Evolutionary conservation across 768 basidiomycete genomes (phyloP).

Genomic region (Suillus occidentalis): DNA sequence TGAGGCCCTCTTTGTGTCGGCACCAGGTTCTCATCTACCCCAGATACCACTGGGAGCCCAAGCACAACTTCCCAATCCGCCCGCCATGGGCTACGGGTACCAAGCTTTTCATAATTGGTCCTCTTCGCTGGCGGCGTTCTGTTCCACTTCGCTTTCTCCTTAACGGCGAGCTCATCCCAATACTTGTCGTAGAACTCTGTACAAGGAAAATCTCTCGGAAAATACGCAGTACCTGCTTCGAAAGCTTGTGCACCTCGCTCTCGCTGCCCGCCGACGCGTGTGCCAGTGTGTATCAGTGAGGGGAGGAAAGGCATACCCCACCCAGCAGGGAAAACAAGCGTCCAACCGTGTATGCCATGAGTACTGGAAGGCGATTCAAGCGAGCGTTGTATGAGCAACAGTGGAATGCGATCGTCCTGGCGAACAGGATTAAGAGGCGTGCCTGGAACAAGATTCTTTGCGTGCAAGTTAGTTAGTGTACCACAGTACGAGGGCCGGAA

Average conservation of each 20-base stretch:
- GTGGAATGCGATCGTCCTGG: constrained; percentile 81
- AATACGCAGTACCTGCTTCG: constrained; percentile 73
- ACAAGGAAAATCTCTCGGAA: constrained; percentile 79
- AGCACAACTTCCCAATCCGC: constrained; percentile 77
- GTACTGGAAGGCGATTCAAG: constrained; percentile 42
- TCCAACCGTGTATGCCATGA: constrained; percentile 79
- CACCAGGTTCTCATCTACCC: constrained; percentile 37
- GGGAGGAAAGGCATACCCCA: constrained; percentile 91
- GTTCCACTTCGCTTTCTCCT: constrained; percentile 67
- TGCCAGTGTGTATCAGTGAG: constrained; percentile 81
- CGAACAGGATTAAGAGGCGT: constrained; percentile 61
- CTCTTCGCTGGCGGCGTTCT: constrained; percentile 88
- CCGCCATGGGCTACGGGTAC: constrained; percentile 69
- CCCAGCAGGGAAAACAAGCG: constrained; percentile 79
- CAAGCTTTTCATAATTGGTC: constrained; percentile 64
- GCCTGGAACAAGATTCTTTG: constrained; percentile 77
- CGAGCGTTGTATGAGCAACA: constrained; percentile 81
- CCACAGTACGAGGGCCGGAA: constrained; percentile 5
- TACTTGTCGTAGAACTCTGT: constrained; percentile 54
- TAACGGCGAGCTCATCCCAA: constrained; percentile 45
- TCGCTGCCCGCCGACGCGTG: constrained; percentile 81
- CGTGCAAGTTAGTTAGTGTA: constrained; percentile 2
- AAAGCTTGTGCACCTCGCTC: constrained; percentile 81
- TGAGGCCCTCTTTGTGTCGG: constrained; percentile 57
- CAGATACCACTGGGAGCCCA: constrained; percentile 39